phyloP scores from a whole-genome alignment of 768 basidiomycete genomes.

The Boletus huronensis region DNA sequence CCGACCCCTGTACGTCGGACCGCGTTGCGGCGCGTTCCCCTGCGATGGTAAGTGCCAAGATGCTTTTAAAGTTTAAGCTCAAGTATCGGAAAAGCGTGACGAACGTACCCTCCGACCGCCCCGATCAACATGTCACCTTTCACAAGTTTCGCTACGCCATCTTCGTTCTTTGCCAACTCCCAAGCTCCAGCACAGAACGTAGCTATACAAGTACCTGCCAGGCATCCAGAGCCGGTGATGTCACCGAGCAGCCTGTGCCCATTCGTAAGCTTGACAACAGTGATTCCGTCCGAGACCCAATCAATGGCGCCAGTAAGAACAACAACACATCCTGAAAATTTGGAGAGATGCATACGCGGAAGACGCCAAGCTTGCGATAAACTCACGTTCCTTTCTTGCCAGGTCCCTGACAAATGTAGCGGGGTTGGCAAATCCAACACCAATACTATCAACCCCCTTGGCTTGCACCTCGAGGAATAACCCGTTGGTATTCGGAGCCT shows the following conservation, averaged over 20 bases:
- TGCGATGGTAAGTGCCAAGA: slow-evolving; percentile 57
- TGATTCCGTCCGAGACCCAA: slow-evolving; percentile 78
- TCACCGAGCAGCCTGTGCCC: slow-evolving; percentile 69
- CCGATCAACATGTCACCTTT: slow-evolving; percentile 75
- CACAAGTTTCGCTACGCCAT: slow-evolving; percentile 46
- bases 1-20: slow-evolving; percentile 54
- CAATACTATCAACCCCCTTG: slow-evolving; percentile 85
- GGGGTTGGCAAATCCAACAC: slow-evolving; percentile 74
- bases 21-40: slow-evolving; percentile 54
- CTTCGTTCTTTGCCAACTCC: slow-evolving; percentile 30
- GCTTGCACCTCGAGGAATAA: slow-evolving; percentile 50
- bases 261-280: slow-evolving; percentile 67
- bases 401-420: slow-evolving; percentile 62
- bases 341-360: neutral
- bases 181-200: slow-evolving; percentile 74
- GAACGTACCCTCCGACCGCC: slow-evolving; percentile 69
- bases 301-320: slow-evolving; percentile 79
- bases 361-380: neutral
- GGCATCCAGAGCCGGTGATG: slow-evolving; percentile 91
- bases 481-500: neutral
- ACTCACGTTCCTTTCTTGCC: slow-evolving; percentile 72
- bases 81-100: neutral
- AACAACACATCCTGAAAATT: slow-evolving; percentile 63
- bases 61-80: slow-evolving; percentile 31
- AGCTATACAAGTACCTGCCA: slow-evolving; percentile 73